Percentiles rank a stretch among this genome's conserved stretches.
Evolutionary conservation across 345 rosid genomes (phyloP).

Genomic region (Pugionium cornutum): DNA sequence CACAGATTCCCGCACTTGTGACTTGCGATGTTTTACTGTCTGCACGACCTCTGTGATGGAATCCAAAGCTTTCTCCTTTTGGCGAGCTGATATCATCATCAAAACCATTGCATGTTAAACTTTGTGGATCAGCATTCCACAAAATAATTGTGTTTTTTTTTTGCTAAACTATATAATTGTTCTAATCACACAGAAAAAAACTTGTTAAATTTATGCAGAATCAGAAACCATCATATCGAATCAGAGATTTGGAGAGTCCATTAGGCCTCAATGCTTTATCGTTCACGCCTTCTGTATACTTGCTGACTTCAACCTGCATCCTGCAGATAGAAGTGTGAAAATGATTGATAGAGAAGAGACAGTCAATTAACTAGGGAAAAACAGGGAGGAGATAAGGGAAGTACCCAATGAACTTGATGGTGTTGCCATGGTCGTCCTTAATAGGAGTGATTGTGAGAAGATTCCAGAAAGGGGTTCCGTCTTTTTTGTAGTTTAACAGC

Average conservation of each 20-base stretch:
- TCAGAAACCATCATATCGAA: conserved; percentile 82
- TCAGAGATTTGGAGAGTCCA: conserved; percentile 77
- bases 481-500: conserved; percentile 91
- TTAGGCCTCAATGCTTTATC: conserved; percentile 83
- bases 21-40: conserved; percentile 62
- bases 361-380: not conserved
- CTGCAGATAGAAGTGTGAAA: conserved; percentile 31
- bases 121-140: not conserved
- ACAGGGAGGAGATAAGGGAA: conserved; percentile 22
- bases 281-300: conserved; percentile 81
- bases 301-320: conserved; percentile 99
- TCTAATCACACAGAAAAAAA: not conserved
- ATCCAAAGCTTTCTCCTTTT: conserved; percentile 75
- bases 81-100: conserved; percentile 65
- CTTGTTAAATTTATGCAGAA: not conserved
- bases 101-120: conserved; percentile 20
- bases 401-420: conserved; percentile 92
- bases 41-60: conserved; percentile 88
- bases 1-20: conserved; percentile 43
- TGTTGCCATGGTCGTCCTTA: conserved; percentile 72
- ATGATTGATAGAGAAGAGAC: conserved; percentile 13
- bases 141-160: not conserved
- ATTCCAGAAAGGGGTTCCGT: conserved; percentile 95
- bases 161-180: conserved; percentile 12
- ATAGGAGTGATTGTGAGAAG: conserved; percentile 92